Evolutionary conservation across 306 rosid species (phyloP).

Genomic region (Glycyrrhiza uralensis): DNA sequence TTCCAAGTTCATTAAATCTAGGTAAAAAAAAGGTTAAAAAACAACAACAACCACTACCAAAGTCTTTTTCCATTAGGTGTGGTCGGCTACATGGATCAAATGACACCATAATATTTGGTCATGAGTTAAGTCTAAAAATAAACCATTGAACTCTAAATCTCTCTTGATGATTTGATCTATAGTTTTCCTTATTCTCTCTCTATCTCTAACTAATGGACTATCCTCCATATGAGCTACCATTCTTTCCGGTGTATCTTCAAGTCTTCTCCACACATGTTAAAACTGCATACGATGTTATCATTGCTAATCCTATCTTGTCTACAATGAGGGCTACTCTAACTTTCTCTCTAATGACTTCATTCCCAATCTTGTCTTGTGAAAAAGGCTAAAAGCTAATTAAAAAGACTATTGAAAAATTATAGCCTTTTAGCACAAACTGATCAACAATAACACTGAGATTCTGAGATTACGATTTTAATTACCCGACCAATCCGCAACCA

Average conservation of each 20-base stretch:
- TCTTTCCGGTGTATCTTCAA: background rate
- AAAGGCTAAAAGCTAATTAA: background rate
- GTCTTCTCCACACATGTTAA: background rate
- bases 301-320: background rate
- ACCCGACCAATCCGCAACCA: constrained; percentile 90
- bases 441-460: constrained; percentile 4
- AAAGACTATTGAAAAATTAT: background rate
- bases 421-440: background rate
- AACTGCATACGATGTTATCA: background rate
- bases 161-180: background rate
- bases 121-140: background rate
- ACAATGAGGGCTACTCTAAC: background rate
- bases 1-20: no score
- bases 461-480: constrained; percentile 17
- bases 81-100: background rate
- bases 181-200: background rate
- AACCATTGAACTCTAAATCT: background rate
- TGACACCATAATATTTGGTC: background rate
- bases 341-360: background rate
- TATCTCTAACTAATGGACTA: background rate
- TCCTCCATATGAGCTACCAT: background rate
- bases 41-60: no score
- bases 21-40: no score
- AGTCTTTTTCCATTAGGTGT: no score
- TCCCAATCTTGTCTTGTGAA: background rate